phyloP scores from a whole-genome alignment of 2,329 filamentous ascomycete species.

The Fusarium continuum region DNA sequence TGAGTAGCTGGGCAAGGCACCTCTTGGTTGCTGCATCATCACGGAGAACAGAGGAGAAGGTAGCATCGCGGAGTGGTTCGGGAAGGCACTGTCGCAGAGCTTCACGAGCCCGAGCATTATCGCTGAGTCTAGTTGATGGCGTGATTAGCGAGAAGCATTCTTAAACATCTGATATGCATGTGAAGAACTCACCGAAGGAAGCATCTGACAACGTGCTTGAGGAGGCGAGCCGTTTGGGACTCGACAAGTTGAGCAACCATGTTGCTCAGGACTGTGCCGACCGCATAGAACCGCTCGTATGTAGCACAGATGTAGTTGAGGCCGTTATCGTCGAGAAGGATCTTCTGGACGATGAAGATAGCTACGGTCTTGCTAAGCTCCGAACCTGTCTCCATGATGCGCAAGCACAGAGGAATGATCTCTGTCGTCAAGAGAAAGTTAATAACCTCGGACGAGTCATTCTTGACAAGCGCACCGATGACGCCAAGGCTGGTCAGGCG shows the following conservation, averaged over 20 bases:
- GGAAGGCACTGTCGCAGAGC: constrained; percentile 95
- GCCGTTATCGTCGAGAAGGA: constrained; percentile 93
- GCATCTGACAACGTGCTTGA: constrained; percentile 98
- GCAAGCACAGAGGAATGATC: constrained; percentile 95
- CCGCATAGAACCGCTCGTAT: constrained; percentile 97
- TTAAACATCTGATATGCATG: neutral
- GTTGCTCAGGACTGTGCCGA: constrained; percentile 96
- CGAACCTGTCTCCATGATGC: constrained; percentile 99
- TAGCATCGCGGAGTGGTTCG: constrained; percentile 97
- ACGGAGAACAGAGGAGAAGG: constrained; percentile 93
- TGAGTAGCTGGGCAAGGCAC: constrained; percentile 94
- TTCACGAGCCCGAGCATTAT: constrained; percentile 95
- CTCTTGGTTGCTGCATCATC: constrained; percentile 98
- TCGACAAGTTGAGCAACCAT: constrained; percentile 99
- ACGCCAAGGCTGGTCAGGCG: constrained; percentile 95
- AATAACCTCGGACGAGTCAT: constrained; percentile 97
- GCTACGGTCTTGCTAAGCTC: constrained; percentile 99
- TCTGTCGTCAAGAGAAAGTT: constrained; percentile 98
- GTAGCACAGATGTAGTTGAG: constrained; percentile 98
- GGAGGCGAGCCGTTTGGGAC: constrained; percentile 91
- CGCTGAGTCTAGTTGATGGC: constrained; percentile 73
- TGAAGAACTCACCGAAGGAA: constrained; percentile 82
- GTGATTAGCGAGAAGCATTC: constrained; percentile 14
- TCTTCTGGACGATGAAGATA: constrained; percentile 99
- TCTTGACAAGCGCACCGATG: constrained; percentile 97